A percentile compares a stretch with the other conserved stretches of the same genome.
Conservation (phyloP, 1,284 basidiomycete genomes). For the Somion occarium region DNA sequence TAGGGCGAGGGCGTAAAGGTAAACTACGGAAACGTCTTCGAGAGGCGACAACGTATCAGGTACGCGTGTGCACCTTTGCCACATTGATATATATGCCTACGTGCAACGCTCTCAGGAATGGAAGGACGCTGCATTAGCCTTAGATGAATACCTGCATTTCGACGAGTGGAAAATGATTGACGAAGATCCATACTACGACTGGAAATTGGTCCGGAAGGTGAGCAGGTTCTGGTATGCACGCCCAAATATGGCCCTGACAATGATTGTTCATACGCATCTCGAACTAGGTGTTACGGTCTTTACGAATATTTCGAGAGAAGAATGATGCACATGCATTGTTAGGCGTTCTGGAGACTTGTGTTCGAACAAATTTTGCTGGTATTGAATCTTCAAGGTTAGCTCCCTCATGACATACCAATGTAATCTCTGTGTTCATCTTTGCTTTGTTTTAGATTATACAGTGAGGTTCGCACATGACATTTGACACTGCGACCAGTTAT, state of each 20-base stretch:
- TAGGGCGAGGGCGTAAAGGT: slow-evolving; percentile 85
- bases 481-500: not conserved
- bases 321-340: slow-evolving; percentile 83
- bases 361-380: slow-evolving; percentile 93
- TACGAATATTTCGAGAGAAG: slow-evolving; percentile 58
- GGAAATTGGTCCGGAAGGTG: slow-evolving; percentile 76
- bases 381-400: slow-evolving; percentile 76
- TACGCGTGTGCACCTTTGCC: slow-evolving; percentile 7
- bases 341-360: slow-evolving; percentile 89
- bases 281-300: slow-evolving; percentile 59
- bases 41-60: slow-evolving; percentile 68
- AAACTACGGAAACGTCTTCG: slow-evolving; percentile 71
- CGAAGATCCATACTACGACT: slow-evolving; percentile 88
- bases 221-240: slow-evolving; percentile 1
- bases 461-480: slow-evolving; percentile 54
- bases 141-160: slow-evolving; percentile 83
- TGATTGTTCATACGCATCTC: no score
- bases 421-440: no score
- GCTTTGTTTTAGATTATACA: slow-evolving; percentile 62
- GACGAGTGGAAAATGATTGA: slow-evolving; percentile 86
- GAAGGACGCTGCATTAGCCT: slow-evolving; percentile 74
- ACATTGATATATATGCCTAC: not conserved
- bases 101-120: slow-evolving; percentile 52
- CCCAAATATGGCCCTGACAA: no score
- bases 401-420: not conserved